A percentile compares a stretch with the other conserved stretches of the same genome.
These are phyloP conservation scores for Microthlaspi erraticum DNA, from an alignment of 345 rosid genomes.

Conservation along the genomic window DNA sequence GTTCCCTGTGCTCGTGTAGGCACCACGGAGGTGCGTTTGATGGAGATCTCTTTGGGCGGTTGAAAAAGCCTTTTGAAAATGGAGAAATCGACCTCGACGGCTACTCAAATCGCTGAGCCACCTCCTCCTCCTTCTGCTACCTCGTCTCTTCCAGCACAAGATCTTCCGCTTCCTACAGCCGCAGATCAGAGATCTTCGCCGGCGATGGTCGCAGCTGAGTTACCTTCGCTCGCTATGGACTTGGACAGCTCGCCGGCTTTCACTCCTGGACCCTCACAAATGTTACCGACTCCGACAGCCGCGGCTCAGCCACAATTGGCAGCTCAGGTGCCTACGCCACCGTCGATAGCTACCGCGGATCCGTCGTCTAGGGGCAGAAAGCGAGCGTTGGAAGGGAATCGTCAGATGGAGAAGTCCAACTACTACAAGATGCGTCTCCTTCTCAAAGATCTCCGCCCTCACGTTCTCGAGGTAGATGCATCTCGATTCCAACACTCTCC, in stretches of 20 bases:
- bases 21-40: background rate
- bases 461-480: conserved; percentile 56
- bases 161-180: conserved; percentile 16
- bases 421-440: conserved; percentile 68
- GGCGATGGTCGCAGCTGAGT: conserved; percentile 15
- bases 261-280: background rate
- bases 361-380: conserved; percentile 52
- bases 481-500: background rate
- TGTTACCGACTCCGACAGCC: background rate
- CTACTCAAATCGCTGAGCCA: conserved; percentile 17
- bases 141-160: conserved; percentile 18
- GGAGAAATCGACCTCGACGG: conserved; percentile 36
- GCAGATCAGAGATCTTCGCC: conserved; percentile 21
- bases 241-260: conserved; percentile 16
- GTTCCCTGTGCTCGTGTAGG: background rate
- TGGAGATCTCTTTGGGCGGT: conserved; percentile 22
- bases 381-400: conserved; percentile 55
- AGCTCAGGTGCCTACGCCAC: conserved; percentile 37
- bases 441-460: conserved; percentile 67
- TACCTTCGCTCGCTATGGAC: conserved; percentile 14
- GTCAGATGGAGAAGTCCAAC: conserved; percentile 50
- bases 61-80: conserved; percentile 27
- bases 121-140: conserved; percentile 21
- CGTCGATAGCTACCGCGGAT: conserved; percentile 27
- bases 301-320: background rate